A percentile compares a stretch with the other conserved stretches of the same genome.
Evolutionary conservation across 352 stramenopile genomes (phyloP).

Genomic region (Globisporangium rhizosaccharum): DNA sequence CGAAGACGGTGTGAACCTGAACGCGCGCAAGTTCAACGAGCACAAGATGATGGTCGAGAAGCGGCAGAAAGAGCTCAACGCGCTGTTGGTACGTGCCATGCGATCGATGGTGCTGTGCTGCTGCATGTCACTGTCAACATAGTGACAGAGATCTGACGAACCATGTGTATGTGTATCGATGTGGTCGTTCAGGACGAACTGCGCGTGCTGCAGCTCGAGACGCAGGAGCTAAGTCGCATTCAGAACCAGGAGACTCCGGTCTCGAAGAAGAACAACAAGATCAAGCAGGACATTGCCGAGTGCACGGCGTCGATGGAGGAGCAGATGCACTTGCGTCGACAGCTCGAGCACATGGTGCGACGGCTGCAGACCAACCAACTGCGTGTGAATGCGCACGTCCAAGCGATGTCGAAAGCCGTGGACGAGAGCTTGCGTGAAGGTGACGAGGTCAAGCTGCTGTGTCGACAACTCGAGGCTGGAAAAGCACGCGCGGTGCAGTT

Average conservation of each 20-base stretch:
- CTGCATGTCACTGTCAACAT: too few species aligned
- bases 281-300: slow-evolving; percentile 64
- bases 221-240: slow-evolving; percentile 54
- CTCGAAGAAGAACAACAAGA: slow-evolving; percentile 61
- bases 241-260: slow-evolving; percentile 75
- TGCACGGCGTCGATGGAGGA: slow-evolving; percentile 74
- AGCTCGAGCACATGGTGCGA: slow-evolving; percentile 81
- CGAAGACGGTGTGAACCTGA: slow-evolving; percentile 65
- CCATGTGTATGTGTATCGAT: background rate
- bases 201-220: slow-evolving; percentile 64
- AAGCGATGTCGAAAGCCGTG: slow-evolving; percentile 59
- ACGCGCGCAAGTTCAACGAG: slow-evolving; percentile 79
- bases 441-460: slow-evolving; percentile 71
- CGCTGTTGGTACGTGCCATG: slow-evolving; percentile 30
- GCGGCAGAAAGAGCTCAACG: slow-evolving; percentile 58
- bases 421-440: slow-evolving; percentile 57
- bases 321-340: slow-evolving; percentile 64
- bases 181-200: slow-evolving; percentile 46
- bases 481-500: slow-evolving; percentile 70
- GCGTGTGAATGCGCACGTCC: slow-evolving; percentile 60
- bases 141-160: background rate
- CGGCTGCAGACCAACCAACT: slow-evolving; percentile 70
- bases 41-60: slow-evolving; percentile 60
- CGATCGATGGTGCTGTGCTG: background rate
- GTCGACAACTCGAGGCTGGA: slow-evolving; percentile 70